Base-by-base conservation (phyloP, 192 early-diverging fungal genomes). In the Umbelopsis sp. region DNA sequence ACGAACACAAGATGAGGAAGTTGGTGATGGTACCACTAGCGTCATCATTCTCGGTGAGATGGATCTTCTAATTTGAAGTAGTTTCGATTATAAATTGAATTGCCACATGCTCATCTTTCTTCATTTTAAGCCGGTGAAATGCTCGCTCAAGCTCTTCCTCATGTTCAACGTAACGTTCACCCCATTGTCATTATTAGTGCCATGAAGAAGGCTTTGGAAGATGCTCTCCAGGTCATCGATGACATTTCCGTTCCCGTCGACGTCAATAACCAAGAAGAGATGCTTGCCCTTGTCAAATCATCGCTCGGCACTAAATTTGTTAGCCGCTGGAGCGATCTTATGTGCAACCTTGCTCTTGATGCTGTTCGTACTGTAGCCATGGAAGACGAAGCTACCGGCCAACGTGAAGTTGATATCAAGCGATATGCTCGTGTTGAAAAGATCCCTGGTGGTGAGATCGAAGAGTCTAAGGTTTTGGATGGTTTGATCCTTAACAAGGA, bases 401-500 rank as follows among this genome's bases (percentile, higher is more conserved):
- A 93, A 75, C 86, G 86, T 24, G 95, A 99, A 84, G 90, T 99
- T 36, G 98, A 99, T 82, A 93, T 98, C 83, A 99, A 99, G 88
- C 87, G 96, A 52, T 99, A 98, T 82, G 98, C 95, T 36, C 86
- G 96, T 67, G 88, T 99, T 38, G 98, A 99, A 79, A 99, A 98
- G 90, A 91, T 99, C 71, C 98, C 98, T 31, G 98, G 98, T 72
- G 98, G 97, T 67, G 94, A 96, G 84, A 96, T 99, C 73, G 97
- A 98, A 72, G 91, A 98, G 66, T 97, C 91, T 54, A 84, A 88
- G 67, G 97, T 99, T 36, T 87, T 99, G 80, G 94, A 98, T 76
- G 98, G 98, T 69, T 86, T 99, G 70, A 98, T 99, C 93, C 69
- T 99, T 77, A 98, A 97, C 92, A 99, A 99, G 89, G 98, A 99